Percentiles rank a stretch among this genome's conserved stretches.
These are phyloP conservation scores for Tolypocladium album DNA, from an alignment of 2,329 filamentous ascomycete genomes.

Conservation along the genomic window DNA sequence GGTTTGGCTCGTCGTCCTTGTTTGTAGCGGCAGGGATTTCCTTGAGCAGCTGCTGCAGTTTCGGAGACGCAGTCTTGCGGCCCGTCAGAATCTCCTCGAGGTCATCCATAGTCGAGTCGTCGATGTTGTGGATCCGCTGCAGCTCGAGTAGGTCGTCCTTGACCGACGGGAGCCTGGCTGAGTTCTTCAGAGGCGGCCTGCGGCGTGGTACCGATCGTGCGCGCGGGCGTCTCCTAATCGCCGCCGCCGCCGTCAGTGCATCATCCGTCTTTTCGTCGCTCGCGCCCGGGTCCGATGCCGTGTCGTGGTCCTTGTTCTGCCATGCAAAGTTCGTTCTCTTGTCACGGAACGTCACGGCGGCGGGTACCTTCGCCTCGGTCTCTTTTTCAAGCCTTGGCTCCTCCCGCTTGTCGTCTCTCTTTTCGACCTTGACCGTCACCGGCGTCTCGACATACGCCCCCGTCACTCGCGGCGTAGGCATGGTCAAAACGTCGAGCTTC, in stretches of 20 bases:
- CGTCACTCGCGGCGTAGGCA: constrained; percentile 42
- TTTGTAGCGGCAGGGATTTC: constrained; percentile 11
- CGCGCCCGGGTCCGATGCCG: constrained; percentile 19
- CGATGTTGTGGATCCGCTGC: constrained; percentile 40
- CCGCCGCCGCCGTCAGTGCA: constrained; percentile 8
- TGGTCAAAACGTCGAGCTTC: constrained; percentile 33
- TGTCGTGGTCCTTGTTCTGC: constrained; percentile 16
- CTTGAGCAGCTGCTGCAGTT: constrained; percentile 13
- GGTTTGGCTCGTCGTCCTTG: constrained; percentile 2
- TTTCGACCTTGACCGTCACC: constrained; percentile 31
- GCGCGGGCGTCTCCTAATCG: constrained; percentile 15
- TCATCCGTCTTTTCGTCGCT: constrained; percentile 13
- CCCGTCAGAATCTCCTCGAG: constrained; percentile 38
- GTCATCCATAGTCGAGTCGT: constrained; percentile 50
- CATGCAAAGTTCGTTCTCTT: constrained; percentile 12
- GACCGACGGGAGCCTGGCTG: constrained; percentile 41
- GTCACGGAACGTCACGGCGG: constrained; percentile 12
- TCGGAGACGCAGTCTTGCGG: constrained; percentile 17
- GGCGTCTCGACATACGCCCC: constrained; percentile 50
- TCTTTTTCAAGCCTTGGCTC: constrained; percentile 4
- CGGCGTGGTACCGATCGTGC: constrained; percentile 30
- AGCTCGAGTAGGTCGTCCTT: constrained; percentile 45
- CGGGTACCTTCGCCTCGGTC: constrained; percentile 4
- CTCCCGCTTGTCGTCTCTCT: constrained; percentile 10
- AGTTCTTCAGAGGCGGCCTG: constrained; percentile 39